Percentiles rank a stretch among this genome's conserved stretches.
These are phyloP conservation scores for Cordyceps tenuipes DNA, from an alignment of 2,329 filamentous ascomycete genomes.

Conservation along the genomic window DNA sequence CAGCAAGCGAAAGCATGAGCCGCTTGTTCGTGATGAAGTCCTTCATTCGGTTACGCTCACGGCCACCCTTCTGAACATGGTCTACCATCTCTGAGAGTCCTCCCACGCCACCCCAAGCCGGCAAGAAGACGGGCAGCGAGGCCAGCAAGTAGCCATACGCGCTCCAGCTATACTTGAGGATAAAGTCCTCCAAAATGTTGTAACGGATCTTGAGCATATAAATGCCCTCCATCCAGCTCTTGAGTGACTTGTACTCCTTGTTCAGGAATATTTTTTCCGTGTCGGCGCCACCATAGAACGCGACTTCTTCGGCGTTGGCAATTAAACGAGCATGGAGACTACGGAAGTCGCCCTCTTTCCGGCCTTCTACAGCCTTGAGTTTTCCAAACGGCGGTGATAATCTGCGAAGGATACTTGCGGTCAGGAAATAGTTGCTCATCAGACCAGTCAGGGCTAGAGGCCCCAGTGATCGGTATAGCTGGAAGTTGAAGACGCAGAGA, in stretches of 20 bases:
- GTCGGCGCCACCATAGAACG: conserved; percentile 91
- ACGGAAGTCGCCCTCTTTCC: conserved; percentile 91
- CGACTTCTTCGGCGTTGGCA: conserved; percentile 94
- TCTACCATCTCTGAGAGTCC: conserved; percentile 60
- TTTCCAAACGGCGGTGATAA: conserved; percentile 95
- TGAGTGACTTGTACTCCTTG: conserved; percentile 84
- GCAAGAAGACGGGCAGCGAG: conserved; percentile 86
- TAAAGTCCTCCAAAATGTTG: conserved; percentile 97
- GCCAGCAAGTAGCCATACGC: conserved; percentile 93
- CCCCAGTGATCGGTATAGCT: conserved; percentile 84
- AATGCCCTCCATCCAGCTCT: conserved; percentile 96
- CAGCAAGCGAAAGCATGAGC: conserved; percentile 92
- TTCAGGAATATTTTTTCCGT: conserved; percentile 93
- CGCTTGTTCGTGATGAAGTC: conserved; percentile 99
- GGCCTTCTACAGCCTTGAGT: conserved; percentile 89
- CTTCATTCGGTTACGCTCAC: conserved; percentile 85
- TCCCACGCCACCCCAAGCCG: conserved; percentile 82
- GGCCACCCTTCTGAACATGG: conserved; percentile 40
- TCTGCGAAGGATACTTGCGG: conserved; percentile 78
- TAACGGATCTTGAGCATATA: conserved; percentile 97
- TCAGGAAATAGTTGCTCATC: conserved; percentile 87
- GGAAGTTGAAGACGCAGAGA: conserved; percentile 95
- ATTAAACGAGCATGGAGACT: conserved; percentile 85
- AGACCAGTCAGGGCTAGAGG: conserved; percentile 80
- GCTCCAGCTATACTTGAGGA: conserved; percentile 97